A percentile compares a stretch with the other conserved stretches of the same genome.
Conservation (phyloP, 108 stramenopile genomes). For the Discostella pseudostelligera region DNA sequence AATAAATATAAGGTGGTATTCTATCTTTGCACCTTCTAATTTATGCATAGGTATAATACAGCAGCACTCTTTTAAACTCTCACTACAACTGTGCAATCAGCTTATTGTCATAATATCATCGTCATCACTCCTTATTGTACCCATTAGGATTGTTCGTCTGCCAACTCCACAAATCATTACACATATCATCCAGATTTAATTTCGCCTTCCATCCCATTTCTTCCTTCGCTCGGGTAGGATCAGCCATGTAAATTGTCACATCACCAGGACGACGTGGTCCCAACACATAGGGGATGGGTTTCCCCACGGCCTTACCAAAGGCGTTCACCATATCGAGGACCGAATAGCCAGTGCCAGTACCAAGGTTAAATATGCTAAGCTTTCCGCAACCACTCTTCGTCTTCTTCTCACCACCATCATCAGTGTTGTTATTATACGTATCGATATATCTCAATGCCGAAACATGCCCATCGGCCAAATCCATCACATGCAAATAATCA, state of each 20-base stretch:
- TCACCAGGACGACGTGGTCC: conserved; percentile 92
- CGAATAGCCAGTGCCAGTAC: conserved; percentile 91
- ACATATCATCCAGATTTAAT: conserved; percentile 91
- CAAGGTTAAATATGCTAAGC: conserved; percentile 91
- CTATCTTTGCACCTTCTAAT: too few relatives aligned
- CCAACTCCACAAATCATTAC: conserved; percentile 95
- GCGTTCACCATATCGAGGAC: conserved; percentile 96
- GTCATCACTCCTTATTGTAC: conserved; percentile 30
- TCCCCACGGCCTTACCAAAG: conserved; percentile 91
- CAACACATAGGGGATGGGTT: conserved; percentile 85
- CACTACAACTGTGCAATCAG: too few relatives aligned
- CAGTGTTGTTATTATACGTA: conserved; percentile 12
- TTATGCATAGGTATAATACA: too few relatives aligned
- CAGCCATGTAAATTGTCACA: conserved; percentile 95
- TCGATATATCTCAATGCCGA: conserved; percentile 83
- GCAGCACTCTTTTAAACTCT: too few relatives aligned
- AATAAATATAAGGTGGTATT: too few relatives aligned
- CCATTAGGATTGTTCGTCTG: conserved; percentile 97
- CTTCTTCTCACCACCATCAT: neutral
- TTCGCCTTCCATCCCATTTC: conserved; percentile 97
- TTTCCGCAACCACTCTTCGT: conserved; percentile 30
- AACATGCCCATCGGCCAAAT: conserved; percentile 95
- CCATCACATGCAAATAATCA: conserved; percentile 99
- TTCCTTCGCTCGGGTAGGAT: conserved; percentile 82
- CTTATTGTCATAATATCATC: neutral